A percentile compares a stretch with the other conserved stretches of the same genome.
Conservation (phyloP, 192 early-diverging fungal genomes). For the Podila minutissima region DNA sequence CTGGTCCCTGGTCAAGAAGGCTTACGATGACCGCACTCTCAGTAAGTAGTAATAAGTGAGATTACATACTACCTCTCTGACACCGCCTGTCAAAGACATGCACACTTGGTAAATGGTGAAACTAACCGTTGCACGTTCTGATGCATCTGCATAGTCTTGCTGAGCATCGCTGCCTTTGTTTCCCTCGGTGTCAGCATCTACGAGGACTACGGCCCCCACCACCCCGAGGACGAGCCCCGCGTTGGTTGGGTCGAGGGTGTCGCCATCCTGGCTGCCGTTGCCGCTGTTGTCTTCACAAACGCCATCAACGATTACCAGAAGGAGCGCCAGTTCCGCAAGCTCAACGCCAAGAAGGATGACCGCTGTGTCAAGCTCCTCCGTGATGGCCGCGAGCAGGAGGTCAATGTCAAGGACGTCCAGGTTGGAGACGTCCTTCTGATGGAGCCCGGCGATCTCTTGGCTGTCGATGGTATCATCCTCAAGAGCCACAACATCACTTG, state of each 20-base stretch:
- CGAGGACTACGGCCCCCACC: constrained; percentile 74
- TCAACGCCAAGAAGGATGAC: constrained; percentile 89
- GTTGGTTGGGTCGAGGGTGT: constrained; percentile 82
- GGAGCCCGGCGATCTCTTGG: constrained; percentile 93
- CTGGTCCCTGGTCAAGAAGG: constrained; percentile 63
- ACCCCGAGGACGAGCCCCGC: constrained; percentile 74
- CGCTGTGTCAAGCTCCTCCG: constrained; percentile 79
- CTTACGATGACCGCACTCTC: constrained; percentile 81
- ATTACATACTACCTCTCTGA: too few relatives aligned
- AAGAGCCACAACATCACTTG: constrained; percentile 81
- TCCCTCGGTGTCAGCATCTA: constrained; percentile 89
- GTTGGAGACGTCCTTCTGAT: constrained; percentile 91
- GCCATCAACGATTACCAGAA: constrained; percentile 93
- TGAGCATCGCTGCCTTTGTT: constrained; percentile 86
- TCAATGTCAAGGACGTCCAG: constrained; percentile 83
- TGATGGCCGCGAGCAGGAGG: constrained; percentile 74
- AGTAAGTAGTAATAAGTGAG: constrained; percentile 30
- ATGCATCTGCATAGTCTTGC: constrained; percentile 67
- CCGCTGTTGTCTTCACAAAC: constrained; percentile 90
- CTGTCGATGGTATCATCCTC: constrained; percentile 92
- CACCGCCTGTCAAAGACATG: too few relatives aligned
- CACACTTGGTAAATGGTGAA: too few relatives aligned
- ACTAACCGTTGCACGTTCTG: neutral
- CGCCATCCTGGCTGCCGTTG: constrained; percentile 86
- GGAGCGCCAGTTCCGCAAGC: constrained; percentile 88